phyloP scores from a whole-genome alignment of 1,139 yeast genomes.

The Spathaspora sp. region DNA sequence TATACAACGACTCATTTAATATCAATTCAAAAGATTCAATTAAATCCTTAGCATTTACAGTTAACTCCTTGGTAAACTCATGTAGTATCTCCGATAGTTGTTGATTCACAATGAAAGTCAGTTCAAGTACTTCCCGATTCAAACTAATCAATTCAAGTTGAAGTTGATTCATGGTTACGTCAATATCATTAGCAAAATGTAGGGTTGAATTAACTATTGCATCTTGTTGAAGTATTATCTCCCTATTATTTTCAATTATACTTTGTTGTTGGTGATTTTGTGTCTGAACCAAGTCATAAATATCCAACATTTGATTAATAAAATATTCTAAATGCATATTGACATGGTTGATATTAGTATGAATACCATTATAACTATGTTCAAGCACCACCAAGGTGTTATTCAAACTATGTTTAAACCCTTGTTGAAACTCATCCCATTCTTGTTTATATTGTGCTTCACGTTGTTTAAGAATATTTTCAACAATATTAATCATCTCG shows the following conservation, averaged over 20 bases:
- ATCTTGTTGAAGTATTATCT: not conserved
- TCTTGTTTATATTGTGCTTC: slow-evolving; percentile 1
- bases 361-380: slow-evolving; percentile 11
- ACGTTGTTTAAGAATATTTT: slow-evolving; percentile 10
- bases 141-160: not conserved
- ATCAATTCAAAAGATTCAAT: slow-evolving; percentile 8
- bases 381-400: slow-evolving; percentile 12
- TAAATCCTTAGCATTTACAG: slow-evolving; percentile 3
- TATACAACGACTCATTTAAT: slow-evolving; percentile 10
- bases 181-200: not conserved
- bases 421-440: slow-evolving; percentile 12
- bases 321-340: slow-evolving; percentile 11
- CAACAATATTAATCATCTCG: slow-evolving; percentile 12
- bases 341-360: slow-evolving; percentile 12
- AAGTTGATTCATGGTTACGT: not conserved
- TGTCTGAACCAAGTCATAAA: not conserved
- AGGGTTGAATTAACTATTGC: not conserved
- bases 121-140: not conserved
- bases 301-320: slow-evolving; percentile 7
- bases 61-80: slow-evolving; percentile 5
- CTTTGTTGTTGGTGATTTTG: slow-evolving; percentile 6
- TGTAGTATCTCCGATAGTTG: slow-evolving; percentile 4
- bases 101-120: not conserved
- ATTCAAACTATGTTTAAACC: slow-evolving; percentile 16
- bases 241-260: slow-evolving; percentile 2